Percentiles rank a stretch among this genome's conserved stretches.
Conservation (phyloP, 2,329 filamentous ascomycete species). For the Ceratocystis alfenasii region DNA sequence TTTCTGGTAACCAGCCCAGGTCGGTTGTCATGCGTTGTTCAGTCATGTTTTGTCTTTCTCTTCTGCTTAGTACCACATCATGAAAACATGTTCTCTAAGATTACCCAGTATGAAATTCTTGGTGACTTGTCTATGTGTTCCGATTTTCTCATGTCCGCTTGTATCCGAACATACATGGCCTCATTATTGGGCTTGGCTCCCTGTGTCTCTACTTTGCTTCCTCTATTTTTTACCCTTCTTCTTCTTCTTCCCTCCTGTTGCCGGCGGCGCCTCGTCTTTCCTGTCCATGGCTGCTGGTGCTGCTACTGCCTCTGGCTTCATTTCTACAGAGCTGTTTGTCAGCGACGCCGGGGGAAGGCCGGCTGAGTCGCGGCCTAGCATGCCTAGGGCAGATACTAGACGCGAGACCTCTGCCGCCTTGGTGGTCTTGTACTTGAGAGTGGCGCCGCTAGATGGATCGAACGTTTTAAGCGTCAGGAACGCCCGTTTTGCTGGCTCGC, state of each 20-base stretch:
- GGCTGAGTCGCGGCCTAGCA: slow-evolving; percentile 58
- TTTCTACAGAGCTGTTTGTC: slow-evolving; percentile 28
- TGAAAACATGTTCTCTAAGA: no score
- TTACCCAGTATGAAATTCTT: no score
- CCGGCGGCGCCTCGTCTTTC: slow-evolving; percentile 27
- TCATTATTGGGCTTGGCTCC: slow-evolving; percentile 16
- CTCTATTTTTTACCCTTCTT: slow-evolving; percentile 58
- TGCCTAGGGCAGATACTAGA: slow-evolving; percentile 63
- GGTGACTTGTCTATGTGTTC: no score
- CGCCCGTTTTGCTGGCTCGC: slow-evolving; percentile 40
- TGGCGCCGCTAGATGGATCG: slow-evolving; percentile 67
- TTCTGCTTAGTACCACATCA: not conserved
- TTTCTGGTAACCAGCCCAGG: not conserved
- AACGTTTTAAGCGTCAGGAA: slow-evolving; percentile 78
- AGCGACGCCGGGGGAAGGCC: slow-evolving; percentile 37
- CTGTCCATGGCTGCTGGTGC: slow-evolving; percentile 28
- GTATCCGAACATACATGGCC: not conserved
- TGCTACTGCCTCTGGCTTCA: slow-evolving; percentile 28
- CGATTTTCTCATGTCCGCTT: no score
- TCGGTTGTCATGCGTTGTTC: slow-evolving; percentile 2
- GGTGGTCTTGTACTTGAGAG: slow-evolving; percentile 81
- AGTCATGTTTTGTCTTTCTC: not conserved
- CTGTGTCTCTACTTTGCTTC: not conserved
- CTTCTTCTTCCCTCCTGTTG: slow-evolving; percentile 48
- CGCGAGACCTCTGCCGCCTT: slow-evolving; percentile 84